Base-by-base conservation (phyloP, 768 basidiomycete genomes). In the Kwoniella pini region DNA sequence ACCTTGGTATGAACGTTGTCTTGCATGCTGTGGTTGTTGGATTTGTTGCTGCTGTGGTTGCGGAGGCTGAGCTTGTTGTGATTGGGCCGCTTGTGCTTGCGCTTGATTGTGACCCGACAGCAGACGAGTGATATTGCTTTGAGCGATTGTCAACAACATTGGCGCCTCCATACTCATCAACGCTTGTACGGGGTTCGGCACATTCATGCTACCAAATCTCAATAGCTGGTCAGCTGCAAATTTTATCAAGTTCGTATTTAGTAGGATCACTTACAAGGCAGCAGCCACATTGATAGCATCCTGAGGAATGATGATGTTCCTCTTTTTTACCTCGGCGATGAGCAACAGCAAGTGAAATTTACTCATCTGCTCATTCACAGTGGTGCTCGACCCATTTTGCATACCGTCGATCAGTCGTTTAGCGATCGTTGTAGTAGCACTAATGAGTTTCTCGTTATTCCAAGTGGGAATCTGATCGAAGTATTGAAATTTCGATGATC, bases 401-500 rank as follows among this genome's bases (percentile, higher is more conserved):
- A 53, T 36, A 10, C 53, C 33, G 15, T 61, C 59, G 21, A 54
- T 38, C 46, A 61, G 21, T 21, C 38, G 30, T 33, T 54, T 61
- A 4, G 59, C 38, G 10, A 61, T 45, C 43, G 52, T 44, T 4
- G 52, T 43, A 3, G 59, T 49, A 17, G 59, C 59, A 28, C 39
- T 45, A 11, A 33, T 28, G 19, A 61, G 30, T 28, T 54, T 61
- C 5, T 61, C 59, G 5, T 53, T 36, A 10, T 39, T 12, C 59
- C 59, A 61, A 15, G 30, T 38, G 15, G 59, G 59, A 0, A 61
- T 61, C n/a, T 53, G 51, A 33, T 61, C 59, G 38, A 62, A 62
- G 36, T 48, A 55, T 7, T n/a, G 36, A 12, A 44, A 28, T 46
- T 33, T 39, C 17, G 40, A 19, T 21, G 24, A 13, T 21, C 36